phyloP scores from a whole-genome alignment of 768 basidiomycete species.

The Trametes coccinea region DNA sequence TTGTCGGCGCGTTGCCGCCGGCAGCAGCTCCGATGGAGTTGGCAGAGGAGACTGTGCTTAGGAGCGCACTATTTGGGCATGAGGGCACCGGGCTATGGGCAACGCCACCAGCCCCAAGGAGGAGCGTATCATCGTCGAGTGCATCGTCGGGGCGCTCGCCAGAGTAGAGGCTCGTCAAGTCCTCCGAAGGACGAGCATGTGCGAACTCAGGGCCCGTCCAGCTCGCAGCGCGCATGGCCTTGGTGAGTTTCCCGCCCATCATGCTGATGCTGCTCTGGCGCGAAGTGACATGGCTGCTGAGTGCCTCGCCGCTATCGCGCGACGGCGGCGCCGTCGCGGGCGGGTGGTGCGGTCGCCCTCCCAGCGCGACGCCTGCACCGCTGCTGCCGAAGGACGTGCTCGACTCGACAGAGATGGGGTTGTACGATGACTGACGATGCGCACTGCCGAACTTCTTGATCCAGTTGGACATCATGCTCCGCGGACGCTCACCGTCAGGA shows the following conservation, averaged over 20 bases:
- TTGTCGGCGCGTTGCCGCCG: not conserved
- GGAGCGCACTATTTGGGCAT: constrained; percentile 25
- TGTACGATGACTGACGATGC: constrained; percentile 13
- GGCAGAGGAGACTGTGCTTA: constrained; percentile 31
- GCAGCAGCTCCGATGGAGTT: constrained; percentile 24
- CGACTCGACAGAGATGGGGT: constrained; percentile 2
- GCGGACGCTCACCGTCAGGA: constrained; percentile 27
- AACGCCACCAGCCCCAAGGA: constrained; percentile 52
- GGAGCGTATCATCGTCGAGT: constrained; percentile 52
- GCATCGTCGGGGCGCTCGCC: constrained; percentile 42
- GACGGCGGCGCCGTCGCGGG: constrained; percentile 19
- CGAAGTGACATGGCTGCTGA: constrained; percentile 33
- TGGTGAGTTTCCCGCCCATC: constrained; percentile 36
- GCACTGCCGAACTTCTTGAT: constrained; percentile 15
- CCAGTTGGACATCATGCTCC: constrained; percentile 23
- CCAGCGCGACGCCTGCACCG: not conserved
- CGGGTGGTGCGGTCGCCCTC: not conserved
- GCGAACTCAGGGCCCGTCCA: constrained; percentile 55
- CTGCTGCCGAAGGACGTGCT: not conserved
- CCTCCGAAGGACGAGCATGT: constrained; percentile 39
- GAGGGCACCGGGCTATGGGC: constrained; percentile 31
- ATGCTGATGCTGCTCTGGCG: constrained; percentile 29
- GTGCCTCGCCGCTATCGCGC: constrained; percentile 50
- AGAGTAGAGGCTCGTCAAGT: constrained; percentile 46
- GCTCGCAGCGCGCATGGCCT: constrained; percentile 62